phyloP scores from a whole-genome alignment of 805 yeast genomes.

The Clavispora fructus region DNA sequence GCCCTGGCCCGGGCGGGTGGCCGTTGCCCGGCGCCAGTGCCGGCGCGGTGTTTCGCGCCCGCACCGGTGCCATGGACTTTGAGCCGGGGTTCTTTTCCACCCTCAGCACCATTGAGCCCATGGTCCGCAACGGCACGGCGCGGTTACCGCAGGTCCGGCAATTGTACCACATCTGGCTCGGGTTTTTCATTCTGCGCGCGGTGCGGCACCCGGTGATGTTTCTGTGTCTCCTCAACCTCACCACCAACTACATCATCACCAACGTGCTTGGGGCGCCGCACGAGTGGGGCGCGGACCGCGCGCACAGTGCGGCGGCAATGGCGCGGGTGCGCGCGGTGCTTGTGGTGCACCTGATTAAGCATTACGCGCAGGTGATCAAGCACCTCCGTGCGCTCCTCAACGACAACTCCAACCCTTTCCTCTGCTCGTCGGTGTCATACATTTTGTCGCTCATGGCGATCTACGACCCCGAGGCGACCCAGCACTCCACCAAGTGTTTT shows the following conservation, averaged over 20 bases:
- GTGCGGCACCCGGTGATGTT: conserved; percentile 24
- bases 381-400: conserved; percentile 27
- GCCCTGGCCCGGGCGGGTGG: not conserved
- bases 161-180: conserved; percentile 30
- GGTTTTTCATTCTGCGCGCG: conserved; percentile 24
- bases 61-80: conserved; percentile 1
- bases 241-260: conserved; percentile 34
- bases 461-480: conserved; percentile 39
- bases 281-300: not conserved
- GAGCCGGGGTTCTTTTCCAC: conserved; percentile 1
- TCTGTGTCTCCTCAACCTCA: conserved; percentile 32
- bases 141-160: conserved; percentile 22
- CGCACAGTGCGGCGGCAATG: not conserved
- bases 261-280: conserved; percentile 19
- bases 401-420: conserved; percentile 23
- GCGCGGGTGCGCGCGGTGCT: conserved; percentile 8
- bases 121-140: conserved; percentile 22
- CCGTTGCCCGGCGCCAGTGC: not conserved
- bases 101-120: conserved; percentile 11
- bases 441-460: conserved; percentile 36
- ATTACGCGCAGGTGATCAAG: conserved; percentile 33
- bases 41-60: conserved; percentile 1
- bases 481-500: conserved; percentile 32
- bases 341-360: conserved; percentile 28
- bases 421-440: conserved; percentile 32